A percentile compares a stretch with the other conserved stretches of the same genome.
phyloP scores from a whole-genome alignment of 768 basidiomycete genomes.

The Lactarius hatsudake region DNA sequence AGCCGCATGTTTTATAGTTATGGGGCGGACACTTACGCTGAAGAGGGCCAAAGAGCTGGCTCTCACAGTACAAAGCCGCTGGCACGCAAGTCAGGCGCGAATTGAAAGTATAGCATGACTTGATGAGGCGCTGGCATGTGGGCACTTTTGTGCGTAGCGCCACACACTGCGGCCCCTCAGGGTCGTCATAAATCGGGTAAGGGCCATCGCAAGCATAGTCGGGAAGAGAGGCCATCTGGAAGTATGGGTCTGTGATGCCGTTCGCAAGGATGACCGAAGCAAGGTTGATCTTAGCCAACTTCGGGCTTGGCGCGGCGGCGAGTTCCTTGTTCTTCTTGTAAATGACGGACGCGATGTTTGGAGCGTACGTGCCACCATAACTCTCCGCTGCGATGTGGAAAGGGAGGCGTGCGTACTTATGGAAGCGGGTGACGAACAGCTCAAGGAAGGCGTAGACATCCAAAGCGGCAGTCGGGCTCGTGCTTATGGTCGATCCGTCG shows the following conservation, averaged over 20 bases:
- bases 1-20: background rate
- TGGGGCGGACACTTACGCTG: slow-evolving; percentile 48
- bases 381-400: slow-evolving; percentile 84
- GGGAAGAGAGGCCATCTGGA: slow-evolving; percentile 76
- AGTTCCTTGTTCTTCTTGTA: slow-evolving; percentile 71
- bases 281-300: slow-evolving; percentile 73
- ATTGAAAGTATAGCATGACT: slow-evolving; percentile 47
- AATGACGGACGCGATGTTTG: slow-evolving; percentile 85
- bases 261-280: slow-evolving; percentile 84
- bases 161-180: slow-evolving; percentile 45
- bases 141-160: slow-evolving; percentile 46
- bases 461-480: slow-evolving; percentile 82
- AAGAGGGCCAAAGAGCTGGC: slow-evolving; percentile 69
- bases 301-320: slow-evolving; percentile 41
- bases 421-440: slow-evolving; percentile 75
- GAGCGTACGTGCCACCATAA: slow-evolving; percentile 71
- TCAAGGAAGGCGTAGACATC: slow-evolving; percentile 87
- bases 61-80: slow-evolving; percentile 76
- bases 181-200: slow-evolving; percentile 73
- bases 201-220: slow-evolving; percentile 83
- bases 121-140: slow-evolving; percentile 51
- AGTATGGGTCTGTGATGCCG: slow-evolving; percentile 78
- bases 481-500: slow-evolving; percentile 70
- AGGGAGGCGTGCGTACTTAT: slow-evolving; percentile 62
- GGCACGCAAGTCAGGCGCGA: slow-evolving; percentile 49